Base-by-base conservation (phyloP, 257 asterid species). In the Henckelia pumila region DNA sequence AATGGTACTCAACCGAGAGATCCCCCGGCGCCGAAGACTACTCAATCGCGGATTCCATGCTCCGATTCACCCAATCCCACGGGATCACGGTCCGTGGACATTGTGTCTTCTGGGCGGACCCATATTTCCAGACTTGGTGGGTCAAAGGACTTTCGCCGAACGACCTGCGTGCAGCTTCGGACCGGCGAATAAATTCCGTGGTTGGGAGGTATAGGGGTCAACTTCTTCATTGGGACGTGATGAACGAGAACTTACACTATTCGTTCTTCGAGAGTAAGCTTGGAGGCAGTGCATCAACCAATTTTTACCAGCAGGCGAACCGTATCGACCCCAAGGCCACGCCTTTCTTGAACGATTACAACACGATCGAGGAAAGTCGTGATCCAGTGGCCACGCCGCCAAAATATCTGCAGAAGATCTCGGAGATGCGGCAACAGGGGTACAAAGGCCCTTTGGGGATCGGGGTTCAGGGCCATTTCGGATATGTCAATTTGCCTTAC, bases 41-140 rank as follows among this genome's bases (percentile, higher is more conserved):
- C 76, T 30, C 71, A 7, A 22, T 23, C 14, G 55, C 90, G 2
- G 92, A 87, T 55, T 80, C 79, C 5, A 6, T 88, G 76, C 58
- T 86, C 28, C 44, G 3, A 0, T 71, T 91, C 23, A 74, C 76
- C 35, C 23, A 24, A 0, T 25, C 76, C 7, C 69, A 58, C 53
- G 73, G 82, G 5, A 9, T 81, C 25, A 6, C 73, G 4, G 56
- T 80, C 11, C 87, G 96, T 0, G 95, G 97, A 68, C 97, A 91
- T 78, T 86, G 88, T n/a, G 72, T 88, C 0, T 69, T 88, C 50
- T 91, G 96, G 96, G 88, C 85, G 0, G 77, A 86, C 62, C 85
- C 79, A 0, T 13, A 1, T 0, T 67, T 0, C 67, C 84, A 79
- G 64, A 85, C 84, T 1, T 3, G 61, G 3, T 91, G 97, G 97